phyloP scores from a whole-genome alignment of 257 asterid genomes.

The Anisodus tanguticus region DNA sequence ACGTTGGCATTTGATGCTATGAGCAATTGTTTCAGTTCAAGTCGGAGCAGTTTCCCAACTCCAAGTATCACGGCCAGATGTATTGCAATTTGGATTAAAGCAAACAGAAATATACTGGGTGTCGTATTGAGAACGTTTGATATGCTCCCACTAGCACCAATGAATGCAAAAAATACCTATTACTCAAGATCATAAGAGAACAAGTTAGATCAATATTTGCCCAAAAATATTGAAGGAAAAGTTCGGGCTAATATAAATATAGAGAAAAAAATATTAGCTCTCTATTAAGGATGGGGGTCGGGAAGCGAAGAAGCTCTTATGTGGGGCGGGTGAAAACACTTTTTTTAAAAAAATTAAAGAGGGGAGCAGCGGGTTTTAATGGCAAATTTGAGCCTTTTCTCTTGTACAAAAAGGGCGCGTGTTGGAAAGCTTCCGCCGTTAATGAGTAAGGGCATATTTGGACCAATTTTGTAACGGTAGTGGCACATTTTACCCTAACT shows the following conservation, averaged over 20 bases:
- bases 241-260: background rate
- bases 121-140: conserved; percentile 68
- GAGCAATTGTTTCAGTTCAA: conserved; percentile 77
- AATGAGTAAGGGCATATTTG: too few relatives aligned
- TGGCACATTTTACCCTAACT: too few relatives aligned
- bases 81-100: conserved; percentile 68
- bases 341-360: too few relatives aligned
- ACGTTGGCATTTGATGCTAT: conserved; percentile 96
- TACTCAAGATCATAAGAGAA: background rate
- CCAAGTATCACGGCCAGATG: conserved; percentile 86
- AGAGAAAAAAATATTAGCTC: background rate
- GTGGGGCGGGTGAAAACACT: background rate
- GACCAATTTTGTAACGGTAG: too few relatives aligned
- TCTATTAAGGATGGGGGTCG: background rate
- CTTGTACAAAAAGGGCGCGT: too few relatives aligned
- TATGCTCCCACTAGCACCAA: conserved; percentile 90
- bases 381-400: too few relatives aligned
- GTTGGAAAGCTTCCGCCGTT: too few relatives aligned
- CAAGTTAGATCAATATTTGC: background rate
- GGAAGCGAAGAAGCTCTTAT: too few relatives aligned
- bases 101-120: conserved; percentile 78
- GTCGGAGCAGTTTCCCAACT: conserved; percentile 65
- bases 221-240: background rate
- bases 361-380: background rate
- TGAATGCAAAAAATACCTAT: conserved; percentile 76